Conservation (phyloP, 495 filamentous ascomycete genomes). For the Penicillium herquei region DNA sequence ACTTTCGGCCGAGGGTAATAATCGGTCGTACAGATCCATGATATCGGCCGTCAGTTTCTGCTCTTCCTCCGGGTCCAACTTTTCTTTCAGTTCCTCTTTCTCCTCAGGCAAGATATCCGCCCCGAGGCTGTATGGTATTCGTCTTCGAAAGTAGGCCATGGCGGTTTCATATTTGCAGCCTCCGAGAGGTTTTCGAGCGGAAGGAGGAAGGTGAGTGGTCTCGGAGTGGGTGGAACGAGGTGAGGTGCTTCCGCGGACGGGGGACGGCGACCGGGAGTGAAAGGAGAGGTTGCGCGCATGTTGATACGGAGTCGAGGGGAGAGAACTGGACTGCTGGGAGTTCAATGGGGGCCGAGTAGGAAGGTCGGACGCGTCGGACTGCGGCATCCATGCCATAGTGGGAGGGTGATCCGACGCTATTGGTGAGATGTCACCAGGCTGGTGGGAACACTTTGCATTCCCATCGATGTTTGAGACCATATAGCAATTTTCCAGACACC, state of each 20-base stretch:
- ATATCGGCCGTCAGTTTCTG: constrained; percentile 76
- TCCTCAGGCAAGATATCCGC: constrained; percentile 68
- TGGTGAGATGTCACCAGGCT: constrained; percentile 42
- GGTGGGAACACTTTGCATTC: constrained; percentile 39
- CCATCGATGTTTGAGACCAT: constrained; percentile 48
- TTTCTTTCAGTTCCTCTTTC: constrained; percentile 63
- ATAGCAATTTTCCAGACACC: constrained; percentile 31
- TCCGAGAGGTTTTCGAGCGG: constrained; percentile 55
- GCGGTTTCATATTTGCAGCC: constrained; percentile 84
- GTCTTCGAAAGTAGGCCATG: constrained; percentile 66
- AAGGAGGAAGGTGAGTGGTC: constrained; percentile 68
- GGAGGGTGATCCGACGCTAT: constrained; percentile 42
- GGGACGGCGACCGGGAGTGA: constrained; percentile 83
- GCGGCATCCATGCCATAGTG: constrained; percentile 44
- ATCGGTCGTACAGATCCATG: constrained; percentile 74
- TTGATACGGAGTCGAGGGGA: constrained; percentile 93
- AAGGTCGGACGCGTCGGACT: constrained; percentile 37
- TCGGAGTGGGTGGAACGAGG: constrained; percentile 90
- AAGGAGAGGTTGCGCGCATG: constrained; percentile 80
- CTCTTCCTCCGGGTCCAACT: constrained; percentile 73
- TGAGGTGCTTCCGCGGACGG: constrained; percentile 74
- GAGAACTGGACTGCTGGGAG: constrained; percentile 80
- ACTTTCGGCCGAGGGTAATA: constrained; percentile 80
- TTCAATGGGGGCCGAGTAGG: constrained; percentile 41
- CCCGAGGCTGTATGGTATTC: constrained; percentile 91